Evolutionary conservation across 495 filamentous ascomycete species (phyloP).

Genomic region (Thermochaetoides thermophila): DNA sequence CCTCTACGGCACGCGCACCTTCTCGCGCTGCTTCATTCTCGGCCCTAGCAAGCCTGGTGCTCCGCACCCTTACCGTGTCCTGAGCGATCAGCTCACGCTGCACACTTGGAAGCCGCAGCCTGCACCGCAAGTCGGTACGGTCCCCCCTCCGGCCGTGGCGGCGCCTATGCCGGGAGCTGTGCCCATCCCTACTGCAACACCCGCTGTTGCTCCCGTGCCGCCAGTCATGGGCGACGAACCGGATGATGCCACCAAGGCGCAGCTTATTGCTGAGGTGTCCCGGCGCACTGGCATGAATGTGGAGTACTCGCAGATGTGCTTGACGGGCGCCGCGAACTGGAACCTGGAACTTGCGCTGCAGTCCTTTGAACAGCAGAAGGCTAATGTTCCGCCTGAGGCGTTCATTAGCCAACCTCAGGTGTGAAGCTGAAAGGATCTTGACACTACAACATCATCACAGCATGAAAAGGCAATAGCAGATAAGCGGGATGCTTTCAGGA

Average conservation of each 20-base stretch:
- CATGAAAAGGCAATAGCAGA: no score
- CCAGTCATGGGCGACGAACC: constrained; percentile 21
- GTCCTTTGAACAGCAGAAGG: constrained; percentile 47
- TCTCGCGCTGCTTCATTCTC: constrained; percentile 72
- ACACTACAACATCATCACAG: no score
- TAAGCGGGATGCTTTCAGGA: no score
- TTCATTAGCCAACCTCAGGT: no score
- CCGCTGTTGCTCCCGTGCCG: constrained; percentile 1
- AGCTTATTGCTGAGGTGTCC: constrained; percentile 50
- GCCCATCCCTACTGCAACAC: no score
- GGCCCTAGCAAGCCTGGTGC: constrained; percentile 51
- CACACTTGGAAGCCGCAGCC: constrained; percentile 30
- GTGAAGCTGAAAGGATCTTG: no score
- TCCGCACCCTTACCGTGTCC: constrained; percentile 45
- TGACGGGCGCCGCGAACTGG: constrained; percentile 51
- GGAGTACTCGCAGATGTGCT: constrained; percentile 55
- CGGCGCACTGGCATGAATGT: constrained; percentile 56
- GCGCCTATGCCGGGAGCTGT: neutral
- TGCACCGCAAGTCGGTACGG: neutral
- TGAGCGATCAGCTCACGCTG: constrained; percentile 64
- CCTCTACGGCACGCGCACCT: constrained; percentile 49
- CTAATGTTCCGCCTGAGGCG: constrained; percentile 23
- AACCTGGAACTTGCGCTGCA: constrained; percentile 51
- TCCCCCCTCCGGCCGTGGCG: constrained; percentile 1
- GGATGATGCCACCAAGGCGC: constrained; percentile 43